Evolutionary conservation across 495 filamentous ascomycete genomes (phyloP).

Genomic region (Aspergillus wentii): DNA sequence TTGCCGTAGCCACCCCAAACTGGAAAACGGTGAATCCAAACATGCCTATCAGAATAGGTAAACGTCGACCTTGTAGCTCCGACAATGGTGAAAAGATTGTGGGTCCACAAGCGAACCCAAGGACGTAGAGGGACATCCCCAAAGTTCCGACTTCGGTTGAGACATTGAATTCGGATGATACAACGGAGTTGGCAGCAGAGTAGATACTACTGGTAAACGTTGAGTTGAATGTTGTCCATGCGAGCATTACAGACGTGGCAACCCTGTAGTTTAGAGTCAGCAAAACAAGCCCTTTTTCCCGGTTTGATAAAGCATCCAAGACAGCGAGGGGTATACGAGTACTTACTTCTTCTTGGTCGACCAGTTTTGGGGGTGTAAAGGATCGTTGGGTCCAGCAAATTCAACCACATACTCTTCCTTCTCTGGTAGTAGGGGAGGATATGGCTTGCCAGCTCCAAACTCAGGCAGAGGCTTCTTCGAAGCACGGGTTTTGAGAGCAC

Average conservation of each 20-base stretch:
- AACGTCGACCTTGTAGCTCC: constrained; percentile 52
- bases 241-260: constrained; percentile 64
- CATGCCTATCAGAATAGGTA: constrained; percentile 68
- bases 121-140: constrained; percentile 54
- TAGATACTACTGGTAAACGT: constrained; percentile 62
- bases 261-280: constrained; percentile 35
- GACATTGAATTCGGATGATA: constrained; percentile 48
- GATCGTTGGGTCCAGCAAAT: constrained; percentile 75
- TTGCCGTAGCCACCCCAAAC: constrained; percentile 64
- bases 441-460: constrained; percentile 72
- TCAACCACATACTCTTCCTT: constrained; percentile 85
- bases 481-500: constrained; percentile 46
- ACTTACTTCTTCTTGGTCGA: constrained; percentile 67
- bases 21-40: constrained; percentile 79
- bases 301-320: neutral
- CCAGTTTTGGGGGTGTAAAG: constrained; percentile 83
- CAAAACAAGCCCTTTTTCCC: constrained; percentile 10
- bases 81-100: constrained; percentile 62
- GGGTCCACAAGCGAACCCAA: constrained; percentile 59
- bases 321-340: neutral
- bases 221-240: constrained; percentile 69
- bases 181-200: constrained; percentile 43
- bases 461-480: constrained; percentile 53
- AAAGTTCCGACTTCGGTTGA: constrained; percentile 50
- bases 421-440: constrained; percentile 66